Evolutionary conservation across 176 grass and related monocot species (phyloP).

Genomic region (Dendrocalamus sinicus): DNA sequence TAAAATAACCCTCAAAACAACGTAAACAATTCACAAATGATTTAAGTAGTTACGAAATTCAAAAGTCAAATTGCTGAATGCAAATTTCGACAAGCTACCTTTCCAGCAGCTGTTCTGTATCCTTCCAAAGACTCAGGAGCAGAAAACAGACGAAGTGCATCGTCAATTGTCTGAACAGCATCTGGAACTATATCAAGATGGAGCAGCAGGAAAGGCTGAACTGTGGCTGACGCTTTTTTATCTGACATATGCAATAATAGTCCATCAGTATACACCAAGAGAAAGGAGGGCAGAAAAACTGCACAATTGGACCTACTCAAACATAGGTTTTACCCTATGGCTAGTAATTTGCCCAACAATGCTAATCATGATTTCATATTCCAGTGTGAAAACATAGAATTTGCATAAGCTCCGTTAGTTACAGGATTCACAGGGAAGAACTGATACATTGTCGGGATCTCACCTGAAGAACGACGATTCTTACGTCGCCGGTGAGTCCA

Average conservation of each 20-base stretch:
- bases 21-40: not conserved
- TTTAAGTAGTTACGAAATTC: conserved; percentile 17
- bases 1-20: not conserved
- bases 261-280: conserved; percentile 18
- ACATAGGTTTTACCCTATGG: not conserved
- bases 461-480: too few species aligned
- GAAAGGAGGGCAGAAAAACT: not conserved
- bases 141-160: conserved; percentile 82
- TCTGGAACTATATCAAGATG: conserved; percentile 98
- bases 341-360: not conserved
- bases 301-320: conserved; percentile 11
- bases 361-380: not conserved
- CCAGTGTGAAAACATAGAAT: not conserved
- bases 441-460: too few species aligned
- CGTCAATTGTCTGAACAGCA: conserved; percentile 67
- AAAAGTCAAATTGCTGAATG: conserved; percentile 3
- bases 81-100: conserved; percentile 57
- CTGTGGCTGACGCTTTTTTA: conserved; percentile 79
- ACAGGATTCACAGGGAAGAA: not conserved
- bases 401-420: not conserved
- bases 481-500: too few species aligned
- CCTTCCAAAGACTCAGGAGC: conserved; percentile 89
- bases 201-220: conserved; percentile 88
- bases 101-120: conserved; percentile 83
- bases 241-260: conserved; percentile 52